These are phyloP conservation scores for Rhododendron molle DNA, from an alignment of 148 eudicot species.

Conservation along the genomic window DNA sequence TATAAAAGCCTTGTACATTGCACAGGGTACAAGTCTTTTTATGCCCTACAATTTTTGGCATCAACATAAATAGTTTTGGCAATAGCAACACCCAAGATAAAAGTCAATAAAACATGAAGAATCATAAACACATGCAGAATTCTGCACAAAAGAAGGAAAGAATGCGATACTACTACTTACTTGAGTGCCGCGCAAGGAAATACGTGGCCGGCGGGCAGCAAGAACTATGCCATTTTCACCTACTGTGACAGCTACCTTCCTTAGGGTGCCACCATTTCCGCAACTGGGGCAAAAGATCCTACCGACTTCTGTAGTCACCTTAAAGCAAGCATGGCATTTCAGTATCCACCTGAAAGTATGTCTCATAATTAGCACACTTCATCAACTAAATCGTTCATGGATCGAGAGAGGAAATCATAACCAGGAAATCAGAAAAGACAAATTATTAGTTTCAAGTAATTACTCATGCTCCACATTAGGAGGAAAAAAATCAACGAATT, in stretches of 20 bases:
- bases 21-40: too few species aligned
- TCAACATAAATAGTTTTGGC: too few species aligned
- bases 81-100: not conserved
- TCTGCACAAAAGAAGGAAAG: not conserved
- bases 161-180: constrained; percentile 19
- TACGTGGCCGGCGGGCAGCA: constrained; percentile 73
- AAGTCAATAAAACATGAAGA: not conserved
- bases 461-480: not conserved
- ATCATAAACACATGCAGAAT: not conserved
- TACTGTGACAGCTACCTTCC: constrained; percentile 93
- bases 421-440: not conserved
- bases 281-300: constrained; percentile 85
- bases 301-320: constrained; percentile 79
- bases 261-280: constrained; percentile 94
- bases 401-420: not conserved
- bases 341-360: constrained; percentile 70
- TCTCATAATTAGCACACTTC: not conserved
- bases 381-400: not conserved
- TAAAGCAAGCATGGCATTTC: constrained; percentile 91
- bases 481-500: not conserved
- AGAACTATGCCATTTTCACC: constrained; percentile 83
- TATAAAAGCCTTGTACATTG: too few species aligned
- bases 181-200: constrained; percentile 86
- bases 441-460: not conserved
- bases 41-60: too few species aligned